A percentile compares a stretch with the other conserved stretches of the same genome.
Evolutionary conservation across 768 basidiomycete species (phyloP).

Genomic region (Tricholoma matsutake): DNA sequence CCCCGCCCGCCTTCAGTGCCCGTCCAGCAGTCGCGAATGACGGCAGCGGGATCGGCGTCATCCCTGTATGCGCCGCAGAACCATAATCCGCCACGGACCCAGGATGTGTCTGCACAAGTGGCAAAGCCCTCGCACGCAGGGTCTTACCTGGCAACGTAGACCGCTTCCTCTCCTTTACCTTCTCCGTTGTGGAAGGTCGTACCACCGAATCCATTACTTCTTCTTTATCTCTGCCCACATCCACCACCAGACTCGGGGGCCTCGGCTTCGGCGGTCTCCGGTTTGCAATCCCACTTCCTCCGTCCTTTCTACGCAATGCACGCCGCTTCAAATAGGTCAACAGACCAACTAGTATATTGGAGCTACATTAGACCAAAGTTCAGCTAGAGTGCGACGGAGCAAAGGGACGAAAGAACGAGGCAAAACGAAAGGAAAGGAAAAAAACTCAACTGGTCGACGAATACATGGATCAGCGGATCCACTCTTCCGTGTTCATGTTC

Average conservation of each 20-base stretch:
- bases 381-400: too few species aligned
- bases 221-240: neutral
- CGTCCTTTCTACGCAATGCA: conserved; percentile 16
- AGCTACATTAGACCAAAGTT: conserved; percentile 44
- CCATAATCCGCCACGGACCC: too few species aligned
- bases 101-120: neutral
- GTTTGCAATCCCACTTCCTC: neutral
- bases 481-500: conserved; percentile 28
- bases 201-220: neutral
- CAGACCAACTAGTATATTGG: conserved; percentile 85
- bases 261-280: conserved; percentile 1
- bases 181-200: neutral
- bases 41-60: conserved; percentile 33
- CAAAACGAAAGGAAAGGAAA: conserved; percentile 2
- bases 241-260: neutral
- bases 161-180: neutral
- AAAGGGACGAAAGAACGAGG: conserved; percentile 21
- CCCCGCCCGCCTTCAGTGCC: neutral
- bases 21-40: conserved; percentile 36
- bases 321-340: conserved; percentile 65
- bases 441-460: conserved; percentile 57
- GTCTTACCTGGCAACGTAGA: neutral
- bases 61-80: conserved; percentile 1
- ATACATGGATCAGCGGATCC: conserved; percentile 41
- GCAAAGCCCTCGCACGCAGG: too few species aligned